Evolutionary conservation across 495 filamentous ascomycete genomes (phyloP), one percentile per base, ranked within the genome.

Genomic region (Aspergillus wentii): DNA sequence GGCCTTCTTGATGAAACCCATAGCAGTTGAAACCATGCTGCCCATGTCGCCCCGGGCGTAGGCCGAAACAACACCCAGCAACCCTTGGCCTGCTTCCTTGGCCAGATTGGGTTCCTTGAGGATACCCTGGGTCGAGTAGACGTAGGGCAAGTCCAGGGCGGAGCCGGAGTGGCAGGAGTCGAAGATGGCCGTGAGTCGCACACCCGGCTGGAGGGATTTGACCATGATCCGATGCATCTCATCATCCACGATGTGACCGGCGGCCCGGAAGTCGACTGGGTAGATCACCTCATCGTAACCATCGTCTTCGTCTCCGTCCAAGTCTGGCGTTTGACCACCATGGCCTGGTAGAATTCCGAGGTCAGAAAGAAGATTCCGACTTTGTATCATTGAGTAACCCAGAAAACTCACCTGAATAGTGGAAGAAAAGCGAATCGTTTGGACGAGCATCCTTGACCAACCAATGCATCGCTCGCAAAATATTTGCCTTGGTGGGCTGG

Each of bases 211-310:
- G 10, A 98, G 71, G 7, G 87, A 79, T 30, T 68, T 69, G 33
- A 98, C 92, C 89, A 98, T 94, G 59, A 97, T 96, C 36, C 85
- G 75, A 58, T 98, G 92, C 88, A 98, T 95, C 66, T 97, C 91
- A 51, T 98, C 92, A 57, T 98, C 92, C 40, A 94, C 88, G 48
- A 98, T 95, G 59, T 96, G 92, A 3, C 92, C 92, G 28, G 83
- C 82, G 38, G 76, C 73, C 26, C 88, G 73, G 73, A 95, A 97
- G 58, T 98, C 92, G 4, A 96, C 88, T 3, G 92, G 92, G 58
- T 96, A 98, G 54, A 98, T 94, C 29, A 95, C 94, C 64, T 98
- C 92, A 51, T 98, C 92, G 52, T 95, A 95, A 42, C 91, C 91
- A 49, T 95, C 89, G 10, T 89, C 84, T 63, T 95, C 89, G 52